phyloP scores from a whole-genome alignment of 2,329 filamentous ascomycete genomes.

The Rhynchosporium secalis region DNA sequence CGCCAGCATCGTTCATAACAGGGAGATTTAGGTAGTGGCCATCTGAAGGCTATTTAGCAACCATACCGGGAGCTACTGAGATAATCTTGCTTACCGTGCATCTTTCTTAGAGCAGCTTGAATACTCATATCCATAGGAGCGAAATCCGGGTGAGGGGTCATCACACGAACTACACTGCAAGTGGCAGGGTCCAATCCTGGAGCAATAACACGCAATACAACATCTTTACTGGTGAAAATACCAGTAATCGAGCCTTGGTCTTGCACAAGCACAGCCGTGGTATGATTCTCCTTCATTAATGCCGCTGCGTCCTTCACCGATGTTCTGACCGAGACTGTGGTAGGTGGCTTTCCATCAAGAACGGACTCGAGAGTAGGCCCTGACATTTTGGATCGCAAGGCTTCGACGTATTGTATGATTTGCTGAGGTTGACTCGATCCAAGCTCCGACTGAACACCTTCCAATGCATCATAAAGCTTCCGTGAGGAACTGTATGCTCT shows the following conservation, averaged over 20 bases:
- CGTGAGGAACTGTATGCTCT: conserved; percentile 97
- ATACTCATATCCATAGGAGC: conserved; percentile 99
- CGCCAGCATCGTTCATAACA: conserved; percentile 95
- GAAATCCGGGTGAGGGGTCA: conserved; percentile 99
- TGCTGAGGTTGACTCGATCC: conserved; percentile 96
- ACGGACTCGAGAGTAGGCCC: conserved; percentile 95
- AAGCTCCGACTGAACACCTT: conserved; percentile 96
- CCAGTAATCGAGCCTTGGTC: conserved; percentile 97
- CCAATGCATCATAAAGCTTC: conserved; percentile 94
- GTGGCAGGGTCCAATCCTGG: conserved; percentile 90
- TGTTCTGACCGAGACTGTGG: conserved; percentile 91
- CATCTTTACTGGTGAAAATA: conserved; percentile 99
- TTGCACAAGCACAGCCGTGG: conserved; percentile 92
- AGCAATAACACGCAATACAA: conserved; percentile 95
- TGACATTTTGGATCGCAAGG: conserved; percentile 93
- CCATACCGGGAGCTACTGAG: not conserved
- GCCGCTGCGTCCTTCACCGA: conserved; percentile 94
- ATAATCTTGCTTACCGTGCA: conserved; percentile 75
- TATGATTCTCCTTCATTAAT: conserved; percentile 98
- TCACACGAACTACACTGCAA: conserved; percentile 97
- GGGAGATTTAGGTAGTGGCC: conserved; percentile 97
- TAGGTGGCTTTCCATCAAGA: conserved; percentile 85
- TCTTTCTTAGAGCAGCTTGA: conserved; percentile 95
- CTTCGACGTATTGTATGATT: conserved; percentile 98
- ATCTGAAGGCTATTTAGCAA: conserved; percentile 54